Percentiles rank a stretch among this genome's conserved stretches.
Conservation (phyloP, 768 basidiomycete species). For the Calocybe indica region DNA sequence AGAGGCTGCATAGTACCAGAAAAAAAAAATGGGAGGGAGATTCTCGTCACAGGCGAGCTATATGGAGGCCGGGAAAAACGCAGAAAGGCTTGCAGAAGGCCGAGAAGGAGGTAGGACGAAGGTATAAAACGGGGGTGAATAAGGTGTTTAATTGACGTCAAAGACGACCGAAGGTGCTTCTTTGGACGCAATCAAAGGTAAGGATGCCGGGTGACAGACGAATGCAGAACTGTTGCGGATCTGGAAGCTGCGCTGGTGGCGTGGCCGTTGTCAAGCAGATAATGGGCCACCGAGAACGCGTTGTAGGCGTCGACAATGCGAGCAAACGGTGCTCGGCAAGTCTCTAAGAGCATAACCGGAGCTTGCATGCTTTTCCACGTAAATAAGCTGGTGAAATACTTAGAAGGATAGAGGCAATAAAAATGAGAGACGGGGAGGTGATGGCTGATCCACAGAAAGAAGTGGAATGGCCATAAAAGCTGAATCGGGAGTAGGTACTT, state of each 20-base stretch:
- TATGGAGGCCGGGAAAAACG: slow-evolving; percentile 30
- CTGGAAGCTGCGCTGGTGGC: slow-evolving; percentile 33
- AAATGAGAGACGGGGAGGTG: too few relatives aligned
- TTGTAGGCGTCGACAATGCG: neutral
- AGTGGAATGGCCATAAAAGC: too few relatives aligned
- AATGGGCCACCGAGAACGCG: slow-evolving; percentile 20
- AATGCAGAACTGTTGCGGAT: slow-evolving; percentile 33
- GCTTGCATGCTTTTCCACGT: too few relatives aligned
- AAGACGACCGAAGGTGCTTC: slow-evolving; percentile 26
- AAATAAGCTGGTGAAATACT: too few relatives aligned
- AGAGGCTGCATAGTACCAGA: too few relatives aligned
- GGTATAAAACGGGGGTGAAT: slow-evolving; percentile 26
- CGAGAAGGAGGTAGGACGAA: slow-evolving; percentile 13
- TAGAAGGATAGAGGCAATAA: too few relatives aligned
- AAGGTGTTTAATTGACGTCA: slow-evolving; percentile 42
- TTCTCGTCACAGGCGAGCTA: slow-evolving; percentile 21
- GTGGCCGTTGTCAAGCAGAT: slow-evolving; percentile 30
- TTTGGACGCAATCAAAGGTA: slow-evolving; percentile 20
- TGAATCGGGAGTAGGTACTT: too few relatives aligned
- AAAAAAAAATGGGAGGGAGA: neutral
- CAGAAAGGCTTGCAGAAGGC: slow-evolving; percentile 24
- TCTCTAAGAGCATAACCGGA: too few relatives aligned
- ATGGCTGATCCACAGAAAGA: too few relatives aligned
- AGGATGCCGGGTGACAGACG: slow-evolving; percentile 26
- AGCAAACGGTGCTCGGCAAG: too few relatives aligned